Percentiles rank a stretch among this genome's conserved stretches.
These are phyloP conservation scores for Cymbopogon flexuosus DNA, from an alignment of 202 grass and related monocot genomes.

Conservation along the genomic window DNA sequence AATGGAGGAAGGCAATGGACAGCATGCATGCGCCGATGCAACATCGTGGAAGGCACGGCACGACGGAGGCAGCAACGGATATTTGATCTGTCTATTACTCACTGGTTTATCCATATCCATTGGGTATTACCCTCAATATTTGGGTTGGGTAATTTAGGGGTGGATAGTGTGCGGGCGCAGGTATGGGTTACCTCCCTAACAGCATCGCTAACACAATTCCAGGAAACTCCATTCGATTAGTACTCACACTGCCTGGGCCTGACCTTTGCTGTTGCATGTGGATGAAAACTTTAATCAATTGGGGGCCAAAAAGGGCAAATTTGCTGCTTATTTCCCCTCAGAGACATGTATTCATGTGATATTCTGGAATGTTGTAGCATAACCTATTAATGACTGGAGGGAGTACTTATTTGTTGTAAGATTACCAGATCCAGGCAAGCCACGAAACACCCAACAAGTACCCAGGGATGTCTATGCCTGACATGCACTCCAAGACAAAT, in stretches of 20 bases:
- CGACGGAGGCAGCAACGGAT: background rate
- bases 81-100: background rate
- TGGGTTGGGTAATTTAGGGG: background rate
- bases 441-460: background rate
- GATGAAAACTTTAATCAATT: background rate
- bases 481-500: slow-evolving; percentile 8
- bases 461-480: background rate
- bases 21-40: background rate
- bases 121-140: background rate
- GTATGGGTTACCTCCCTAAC: background rate
- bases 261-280: background rate
- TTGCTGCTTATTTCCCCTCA: background rate
- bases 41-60: background rate
- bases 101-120: background rate
- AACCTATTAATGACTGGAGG: background rate
- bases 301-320: background rate
- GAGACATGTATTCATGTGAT: background rate
- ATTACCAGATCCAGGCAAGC: slow-evolving; percentile 8
- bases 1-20: background rate
- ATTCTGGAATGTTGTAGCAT: background rate
- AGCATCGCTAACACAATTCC: background rate
- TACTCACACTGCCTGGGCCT: background rate
- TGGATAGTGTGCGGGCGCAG: background rate
- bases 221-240: background rate
- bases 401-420: slow-evolving; percentile 7